phyloP scores from a whole-genome alignment of 306 rosid genomes.

The cucumber (Cucumis sativus) region DNA sequence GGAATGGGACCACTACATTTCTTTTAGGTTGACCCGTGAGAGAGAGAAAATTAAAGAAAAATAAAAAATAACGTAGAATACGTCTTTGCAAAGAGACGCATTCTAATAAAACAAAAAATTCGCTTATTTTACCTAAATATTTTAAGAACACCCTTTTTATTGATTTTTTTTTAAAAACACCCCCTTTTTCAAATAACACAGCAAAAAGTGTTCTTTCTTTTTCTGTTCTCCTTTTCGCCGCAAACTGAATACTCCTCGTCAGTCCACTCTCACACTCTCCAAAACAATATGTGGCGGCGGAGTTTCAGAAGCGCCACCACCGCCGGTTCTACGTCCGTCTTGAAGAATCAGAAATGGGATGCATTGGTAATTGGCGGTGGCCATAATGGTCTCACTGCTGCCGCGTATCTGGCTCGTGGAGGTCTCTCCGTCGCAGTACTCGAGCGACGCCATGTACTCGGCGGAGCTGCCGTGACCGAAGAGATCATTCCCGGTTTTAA shows the following conservation, averaged over 20 bases:
- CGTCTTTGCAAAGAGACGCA: too few species aligned
- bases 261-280: neutral
- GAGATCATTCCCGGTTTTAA: constrained; percentile 77
- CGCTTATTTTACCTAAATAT: too few species aligned
- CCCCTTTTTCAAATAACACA: too few species aligned
- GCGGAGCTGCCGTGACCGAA: constrained; percentile 89
- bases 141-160: too few species aligned
- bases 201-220: too few species aligned
- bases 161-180: too few species aligned
- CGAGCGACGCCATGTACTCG: constrained; percentile 82
- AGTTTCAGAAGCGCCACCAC: constrained; percentile 33
- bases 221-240: too few species aligned
- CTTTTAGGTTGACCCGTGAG: too few species aligned
- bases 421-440: constrained; percentile 88
- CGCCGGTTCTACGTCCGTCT: constrained; percentile 5
- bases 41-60: too few species aligned
- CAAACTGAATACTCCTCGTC: neutral
- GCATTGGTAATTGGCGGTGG: constrained; percentile 83
- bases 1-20: too few species aligned
- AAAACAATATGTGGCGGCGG: constrained; percentile 54
- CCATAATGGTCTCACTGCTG: constrained; percentile 90
- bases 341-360: constrained; percentile 73
- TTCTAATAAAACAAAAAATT: too few species aligned
- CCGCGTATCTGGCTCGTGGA: constrained; percentile 78
- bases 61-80: too few species aligned